Base-by-base conservation (phyloP, 1,284 basidiomycete genomes). In the Fomes fomentarius region DNA sequence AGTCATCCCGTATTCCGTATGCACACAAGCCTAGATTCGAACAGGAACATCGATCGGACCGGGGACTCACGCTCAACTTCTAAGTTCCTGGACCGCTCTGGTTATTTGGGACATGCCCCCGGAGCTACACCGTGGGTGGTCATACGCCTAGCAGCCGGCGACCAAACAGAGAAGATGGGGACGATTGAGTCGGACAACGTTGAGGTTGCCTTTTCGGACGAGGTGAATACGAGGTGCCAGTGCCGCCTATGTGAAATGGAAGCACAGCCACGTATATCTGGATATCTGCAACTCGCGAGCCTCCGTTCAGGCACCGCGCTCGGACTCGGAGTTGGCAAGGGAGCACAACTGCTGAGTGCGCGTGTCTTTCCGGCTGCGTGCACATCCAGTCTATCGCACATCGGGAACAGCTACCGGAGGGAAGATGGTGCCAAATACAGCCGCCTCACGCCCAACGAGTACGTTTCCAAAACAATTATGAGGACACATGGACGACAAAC, bases 391-490 rank as follows among this genome's bases (percentile, higher is more conserved):
- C 52, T 47, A 48, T 53, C 52, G 41, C 33, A 19, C 22, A 26
- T 26, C 26, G 11, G 33, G 40, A 38, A 53, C 31, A 39, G 50
- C 42, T 45, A 40, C 40, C 24, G 46, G 19, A 41, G 30, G 45
- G 54, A 52, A 49, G 48, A 34, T 31, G 42, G 46, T 17, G 28
- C 58, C 58, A 48, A 48, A 52, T 44, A 24, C 40, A 33, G 54
- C 39, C 46, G 24, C 31, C 54, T 56, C 54, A 52, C 51, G 58
- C 47, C 47, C 50, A 50, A 34, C 39, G 43, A 47, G 25, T 25
- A 39, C 30, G 28, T 34, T 52, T 38, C 34, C 43, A 51, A 45
- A 25, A 59, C 50, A 45, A 56, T 52, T 50, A 39, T 22, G 12
- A 22, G 37, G 37, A 47, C 47, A 55, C 47, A 60, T 50, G 54